phyloP scores from a whole-genome alignment of 169 alveolate species.

The Plasmodium ovale region DNA sequence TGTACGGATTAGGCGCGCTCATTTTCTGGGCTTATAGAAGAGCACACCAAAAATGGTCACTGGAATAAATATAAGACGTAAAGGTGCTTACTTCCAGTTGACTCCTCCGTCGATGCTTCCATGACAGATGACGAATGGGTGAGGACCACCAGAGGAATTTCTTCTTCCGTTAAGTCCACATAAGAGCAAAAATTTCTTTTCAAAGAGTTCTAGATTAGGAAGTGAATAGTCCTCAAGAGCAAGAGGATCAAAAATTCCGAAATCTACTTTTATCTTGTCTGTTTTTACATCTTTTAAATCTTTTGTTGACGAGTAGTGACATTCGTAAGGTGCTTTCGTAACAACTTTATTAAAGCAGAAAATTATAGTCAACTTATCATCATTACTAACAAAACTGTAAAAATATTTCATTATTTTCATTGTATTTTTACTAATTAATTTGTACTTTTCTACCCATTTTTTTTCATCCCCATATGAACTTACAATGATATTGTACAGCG shows the following conservation, averaged over 20 bases:
- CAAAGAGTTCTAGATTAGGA: conserved; percentile 1
- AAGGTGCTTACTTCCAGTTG: conserved; percentile 30
- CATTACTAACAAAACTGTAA: conserved; percentile 18
- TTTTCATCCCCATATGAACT: conserved; percentile 20
- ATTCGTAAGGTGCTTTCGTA: conserved; percentile 8
- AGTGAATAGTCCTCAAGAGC: conserved; percentile 20
- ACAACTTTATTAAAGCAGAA: conserved; percentile 22
- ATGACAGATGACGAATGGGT: conserved; percentile 11
- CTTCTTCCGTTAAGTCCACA: conserved; percentile 31
- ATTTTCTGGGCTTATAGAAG: too few relatives aligned
- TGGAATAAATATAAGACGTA: too few relatives aligned
- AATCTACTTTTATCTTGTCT: conserved; percentile 1
- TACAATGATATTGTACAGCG: not conserved
- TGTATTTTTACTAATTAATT: conserved; percentile 1
- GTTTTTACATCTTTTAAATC: conserved; percentile 3
- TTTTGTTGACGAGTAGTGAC: not conserved
- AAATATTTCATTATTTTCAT: conserved; percentile 4
- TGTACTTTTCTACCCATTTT: conserved; percentile 14
- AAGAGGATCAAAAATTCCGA: not conserved
- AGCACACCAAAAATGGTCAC: too few relatives aligned
- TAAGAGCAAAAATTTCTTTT: conserved; percentile 11
- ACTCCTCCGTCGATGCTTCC: conserved; percentile 24
- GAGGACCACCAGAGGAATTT: not conserved
- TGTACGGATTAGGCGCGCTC: too few relatives aligned
- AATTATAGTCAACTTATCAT: conserved; percentile 4